Percentiles rank a stretch among this genome's conserved stretches.
Evolutionary conservation across 2,329 filamentous ascomycete species (phyloP).

Genomic region (Alternaria dauci): DNA sequence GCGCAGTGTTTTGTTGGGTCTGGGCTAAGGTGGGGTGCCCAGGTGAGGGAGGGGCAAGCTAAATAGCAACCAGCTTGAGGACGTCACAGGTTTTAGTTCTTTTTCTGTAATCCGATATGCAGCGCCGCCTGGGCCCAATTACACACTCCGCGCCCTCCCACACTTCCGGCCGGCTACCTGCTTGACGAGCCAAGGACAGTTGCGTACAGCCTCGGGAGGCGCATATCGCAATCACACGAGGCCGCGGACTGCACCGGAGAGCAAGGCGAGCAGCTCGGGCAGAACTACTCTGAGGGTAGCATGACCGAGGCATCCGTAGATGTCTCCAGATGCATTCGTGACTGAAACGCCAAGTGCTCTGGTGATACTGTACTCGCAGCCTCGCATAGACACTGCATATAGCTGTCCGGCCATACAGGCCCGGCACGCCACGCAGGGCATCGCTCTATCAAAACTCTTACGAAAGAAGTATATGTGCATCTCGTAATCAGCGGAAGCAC

Average conservation of each 20-base stretch:
- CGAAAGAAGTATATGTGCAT: constrained; percentile 34
- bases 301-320: constrained; percentile 18
- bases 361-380: constrained; percentile 20
- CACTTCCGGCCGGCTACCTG: constrained; percentile 45
- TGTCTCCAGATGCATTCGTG: constrained; percentile 7
- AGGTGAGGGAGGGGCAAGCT: constrained; percentile 38
- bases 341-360: constrained; percentile 13
- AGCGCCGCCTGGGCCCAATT: constrained; percentile 40
- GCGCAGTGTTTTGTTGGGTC: constrained; percentile 41
- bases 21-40: constrained; percentile 33
- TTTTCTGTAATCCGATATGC: constrained; percentile 46
- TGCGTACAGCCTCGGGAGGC: constrained; percentile 36
- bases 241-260: constrained; percentile 39
- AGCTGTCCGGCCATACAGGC: constrained; percentile 6
- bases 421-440: constrained; percentile 26
- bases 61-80: constrained; percentile 26
- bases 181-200: constrained; percentile 23
- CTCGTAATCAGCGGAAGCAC: constrained; percentile 37
- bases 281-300: constrained; percentile 20
- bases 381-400: constrained; percentile 28
- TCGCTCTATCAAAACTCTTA: constrained; percentile 34
- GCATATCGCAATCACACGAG: constrained; percentile 27
- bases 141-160: constrained; percentile 35
- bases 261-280: constrained; percentile 18
- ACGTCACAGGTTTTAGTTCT: constrained; percentile 43